Evolutionary conservation across 495 filamentous ascomycete genomes (phyloP), one percentile per base, ranked within the genome.

Genomic region (Filosporella fistucella): DNA sequence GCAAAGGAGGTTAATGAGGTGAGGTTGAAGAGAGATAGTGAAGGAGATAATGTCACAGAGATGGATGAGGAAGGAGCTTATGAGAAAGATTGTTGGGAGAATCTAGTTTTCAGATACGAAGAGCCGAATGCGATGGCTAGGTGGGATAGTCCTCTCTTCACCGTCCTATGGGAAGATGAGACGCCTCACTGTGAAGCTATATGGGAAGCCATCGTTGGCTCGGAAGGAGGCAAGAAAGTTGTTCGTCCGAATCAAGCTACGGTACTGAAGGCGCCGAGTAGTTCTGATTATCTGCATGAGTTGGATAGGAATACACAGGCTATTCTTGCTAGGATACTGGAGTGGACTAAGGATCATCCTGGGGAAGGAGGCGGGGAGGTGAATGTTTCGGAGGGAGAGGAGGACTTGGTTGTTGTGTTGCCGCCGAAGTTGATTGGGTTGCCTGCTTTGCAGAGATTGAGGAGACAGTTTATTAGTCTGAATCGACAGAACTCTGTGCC

Each of bases 141-240:
- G 37, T 98, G 93, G 93, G 93, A 98, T 63, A 86, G 84, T 52
- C 93, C 93, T 4, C 75, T 96, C 17, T 97, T 96, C 69, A 91
- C 89, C 8, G 81, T 96, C 0, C 79, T 87, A 10, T 90, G 81
- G 72, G 77, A 84, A 11, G 93, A 98, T 60, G 69, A 75, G 30
- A 61, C 67, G n/a, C 82, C 82, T 4, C 81, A 79, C 14, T 71
- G 72, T 38, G 77, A 78, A 20, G 63, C 56, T 37, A 86, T 98
- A 44, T 97, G 91, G 89, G 84, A 89, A 25, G 81, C 85, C 0
- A 63, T 95, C 36, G 70, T 82, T 2, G 82, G 79, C 26, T 73
- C 69, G 41, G 50, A 53, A 22, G 48, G 52, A 1, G 57, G 53
- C 13, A 79, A 68, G 47, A 80, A 80, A 45, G 58, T 75, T 18